Percentiles rank a stretch among this genome's conserved stretches.
Conservation (phyloP, 2,329 filamentous ascomycete species). For the Cryphonectria nitschkei region DNA sequence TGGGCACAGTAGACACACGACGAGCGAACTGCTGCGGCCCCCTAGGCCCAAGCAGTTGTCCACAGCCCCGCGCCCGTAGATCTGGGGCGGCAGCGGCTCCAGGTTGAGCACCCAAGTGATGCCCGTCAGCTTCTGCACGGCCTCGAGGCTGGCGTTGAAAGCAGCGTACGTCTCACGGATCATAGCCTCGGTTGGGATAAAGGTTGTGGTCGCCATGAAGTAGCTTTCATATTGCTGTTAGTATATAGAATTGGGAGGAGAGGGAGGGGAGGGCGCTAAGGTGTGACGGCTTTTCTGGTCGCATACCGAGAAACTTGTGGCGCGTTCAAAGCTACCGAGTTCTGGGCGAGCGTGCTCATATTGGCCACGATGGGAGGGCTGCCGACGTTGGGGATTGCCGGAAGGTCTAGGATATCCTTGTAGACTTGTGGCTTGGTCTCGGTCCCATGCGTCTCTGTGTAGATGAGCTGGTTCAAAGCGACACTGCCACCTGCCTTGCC, state of each 20-base stretch:
- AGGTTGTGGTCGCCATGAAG: conserved; percentile 14
- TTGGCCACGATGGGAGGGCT: too few species aligned
- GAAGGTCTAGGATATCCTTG: too few species aligned
- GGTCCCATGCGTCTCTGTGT: too few species aligned
- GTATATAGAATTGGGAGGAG: too few species aligned
- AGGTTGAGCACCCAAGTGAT: conserved; percentile 2
- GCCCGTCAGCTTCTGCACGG: neutral
- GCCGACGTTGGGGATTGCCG: too few species aligned
- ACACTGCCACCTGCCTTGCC: too few species aligned
- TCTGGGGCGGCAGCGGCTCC: conserved; percentile 19
- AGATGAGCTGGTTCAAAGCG: too few species aligned
- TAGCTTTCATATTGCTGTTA: neutral
- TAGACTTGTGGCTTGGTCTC: too few species aligned
- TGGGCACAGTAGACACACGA: conserved; percentile 3
- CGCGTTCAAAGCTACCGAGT: conserved; percentile 1
- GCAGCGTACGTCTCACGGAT: conserved; percentile 11
- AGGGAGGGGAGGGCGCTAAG: too few species aligned
- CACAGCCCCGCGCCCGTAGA: conserved; percentile 10
- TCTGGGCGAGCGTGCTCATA: neutral
- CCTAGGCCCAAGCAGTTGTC: conserved; percentile 3
- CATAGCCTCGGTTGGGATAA: conserved; percentile 12
- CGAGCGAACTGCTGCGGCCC: conserved; percentile 1
- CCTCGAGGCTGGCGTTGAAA: conserved; percentile 6
- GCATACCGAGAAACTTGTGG: conserved; percentile 17
- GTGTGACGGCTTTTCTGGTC: neutral